Percentiles rank a stretch among this genome's conserved stretches.
Evolutionary conservation across 75 land plant genomes (phyloP).

Genomic region (Larix kaempferi): DNA sequence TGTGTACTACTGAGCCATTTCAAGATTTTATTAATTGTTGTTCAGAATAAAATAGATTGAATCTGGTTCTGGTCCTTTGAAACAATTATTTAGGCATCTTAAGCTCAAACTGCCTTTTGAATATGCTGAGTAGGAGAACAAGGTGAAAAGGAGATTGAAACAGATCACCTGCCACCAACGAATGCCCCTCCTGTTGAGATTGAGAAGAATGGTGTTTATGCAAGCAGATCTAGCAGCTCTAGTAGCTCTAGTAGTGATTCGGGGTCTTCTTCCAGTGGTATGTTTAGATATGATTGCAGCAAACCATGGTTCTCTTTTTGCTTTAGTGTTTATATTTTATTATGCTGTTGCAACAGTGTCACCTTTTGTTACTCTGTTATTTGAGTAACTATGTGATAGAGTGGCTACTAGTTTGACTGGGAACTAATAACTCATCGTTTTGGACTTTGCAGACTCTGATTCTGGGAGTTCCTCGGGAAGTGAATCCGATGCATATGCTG

Average conservation of each 20-base stretch:
- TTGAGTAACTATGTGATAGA: neutral
- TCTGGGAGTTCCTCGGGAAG: slow-evolving; percentile 13
- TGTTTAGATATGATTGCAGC: neutral
- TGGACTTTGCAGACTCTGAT: slow-evolving; percentile 10
- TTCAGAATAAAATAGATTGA: neutral
- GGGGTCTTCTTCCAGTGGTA: slow-evolving; percentile 84
- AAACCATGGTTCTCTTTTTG: neutral
- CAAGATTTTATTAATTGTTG: neutral
- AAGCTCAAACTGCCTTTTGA: slow-evolving; percentile 4
- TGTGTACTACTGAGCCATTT: neutral
- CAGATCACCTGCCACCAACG: slow-evolving; percentile 9
- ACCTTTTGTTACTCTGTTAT: neutral
- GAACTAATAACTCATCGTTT: neutral
- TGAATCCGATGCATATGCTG: slow-evolving; percentile 3
- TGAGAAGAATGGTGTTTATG: slow-evolving; percentile 30
- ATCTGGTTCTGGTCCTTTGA: neutral
- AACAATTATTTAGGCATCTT: slow-evolving; percentile 2
- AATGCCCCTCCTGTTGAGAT: slow-evolving; percentile 20
- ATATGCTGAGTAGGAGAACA: slow-evolving; percentile 7
- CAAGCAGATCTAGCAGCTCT: slow-evolving; percentile 43
- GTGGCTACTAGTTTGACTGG: neutral
- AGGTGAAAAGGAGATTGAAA: slow-evolving; percentile 16
- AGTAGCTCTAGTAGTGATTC: slow-evolving; percentile 68
- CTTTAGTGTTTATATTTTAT: neutral
- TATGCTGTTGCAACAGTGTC: neutral